Percentiles rank a stretch among this genome's conserved stretches.
Evolutionary conservation across 495 filamentous ascomycete genomes (phyloP).

Genomic region (Penicillium longicatenatum): DNA sequence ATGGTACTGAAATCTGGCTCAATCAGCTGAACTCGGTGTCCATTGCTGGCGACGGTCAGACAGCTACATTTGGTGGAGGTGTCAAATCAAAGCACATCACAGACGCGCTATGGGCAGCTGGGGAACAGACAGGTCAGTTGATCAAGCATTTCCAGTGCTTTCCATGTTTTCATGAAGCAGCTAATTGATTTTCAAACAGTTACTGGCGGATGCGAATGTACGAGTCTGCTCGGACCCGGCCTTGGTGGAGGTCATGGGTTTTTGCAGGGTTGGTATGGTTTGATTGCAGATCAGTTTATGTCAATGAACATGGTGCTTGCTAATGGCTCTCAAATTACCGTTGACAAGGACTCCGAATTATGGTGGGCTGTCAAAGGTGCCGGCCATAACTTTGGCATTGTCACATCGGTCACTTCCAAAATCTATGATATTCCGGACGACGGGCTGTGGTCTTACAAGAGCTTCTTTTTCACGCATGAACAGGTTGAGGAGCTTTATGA

Average conservation of each 20-base stretch:
- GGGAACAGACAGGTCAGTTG: conserved; percentile 22
- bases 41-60: conserved; percentile 45
- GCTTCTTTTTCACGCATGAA: conserved; percentile 47
- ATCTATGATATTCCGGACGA: conserved; percentile 45
- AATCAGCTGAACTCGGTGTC: conserved; percentile 41
- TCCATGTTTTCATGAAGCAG: not conserved
- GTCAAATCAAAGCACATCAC: conserved; percentile 33
- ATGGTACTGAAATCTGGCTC: conserved; percentile 43
- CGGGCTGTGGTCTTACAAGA: conserved; percentile 44
- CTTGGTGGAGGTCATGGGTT: conserved; percentile 66
- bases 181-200: not conserved
- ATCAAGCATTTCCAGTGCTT: too few species aligned
- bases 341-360: conserved; percentile 47
- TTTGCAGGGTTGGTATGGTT: conserved; percentile 59
- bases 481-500: conserved; percentile 52
- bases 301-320: conserved; percentile 57
- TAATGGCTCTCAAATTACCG: conserved; percentile 44
- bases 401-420: conserved; percentile 49
- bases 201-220: conserved; percentile 59
- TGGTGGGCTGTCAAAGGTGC: conserved; percentile 61
- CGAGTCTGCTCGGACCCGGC: conserved; percentile 53
- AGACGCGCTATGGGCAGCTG: conserved; percentile 33
- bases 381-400: conserved; percentile 65
- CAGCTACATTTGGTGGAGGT: conserved; percentile 55
- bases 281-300: conserved; percentile 60